These are phyloP conservation scores for Pleoardoris graminearum DNA, from an alignment of 2,329 filamentous ascomycete genomes.

Conservation along the genomic window DNA sequence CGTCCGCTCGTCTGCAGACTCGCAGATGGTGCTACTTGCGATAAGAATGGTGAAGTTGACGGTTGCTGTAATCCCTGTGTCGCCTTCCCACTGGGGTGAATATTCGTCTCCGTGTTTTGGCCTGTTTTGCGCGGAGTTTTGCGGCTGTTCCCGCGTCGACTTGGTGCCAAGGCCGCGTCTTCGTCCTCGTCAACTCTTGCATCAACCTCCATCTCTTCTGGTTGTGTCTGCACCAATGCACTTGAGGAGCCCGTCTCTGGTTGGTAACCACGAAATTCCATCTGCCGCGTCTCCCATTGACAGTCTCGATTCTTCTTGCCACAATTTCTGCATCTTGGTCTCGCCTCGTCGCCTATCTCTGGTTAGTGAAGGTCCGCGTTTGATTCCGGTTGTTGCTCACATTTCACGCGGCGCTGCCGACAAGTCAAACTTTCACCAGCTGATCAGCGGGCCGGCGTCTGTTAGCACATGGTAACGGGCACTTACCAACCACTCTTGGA, in stretches of 20 bases:
- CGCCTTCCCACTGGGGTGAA: conserved; percentile 1
- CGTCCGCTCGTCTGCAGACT: not conserved
- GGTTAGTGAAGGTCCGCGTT: not conserved
- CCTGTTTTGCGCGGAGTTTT: not conserved
- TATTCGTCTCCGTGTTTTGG: not conserved
- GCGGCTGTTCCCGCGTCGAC: conserved; percentile 8
- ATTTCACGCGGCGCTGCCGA: conserved; percentile 38
- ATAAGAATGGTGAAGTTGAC: conserved; percentile 16
- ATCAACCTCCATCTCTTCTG: conserved; percentile 23
- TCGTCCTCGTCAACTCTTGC: conserved; percentile 9
- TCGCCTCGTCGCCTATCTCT: conserved; percentile 32
- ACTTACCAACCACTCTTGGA: conserved; percentile 39
- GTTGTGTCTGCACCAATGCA: conserved; percentile 9
- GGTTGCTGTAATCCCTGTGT: conserved; percentile 17
- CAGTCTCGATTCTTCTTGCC: conserved; percentile 37
- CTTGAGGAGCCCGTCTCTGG: conserved; percentile 23
- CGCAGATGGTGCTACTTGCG: not conserved
- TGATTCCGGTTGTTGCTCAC: conserved; percentile 15
- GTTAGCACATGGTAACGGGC: not conserved
- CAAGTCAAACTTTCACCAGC: conserved; percentile 29
- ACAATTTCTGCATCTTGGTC: conserved; percentile 36
- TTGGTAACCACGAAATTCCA: conserved; percentile 33
- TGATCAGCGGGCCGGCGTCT: conserved; percentile 1
- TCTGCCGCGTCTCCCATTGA: conserved; percentile 34
- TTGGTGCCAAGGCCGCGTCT: not conserved